These are phyloP conservation scores for Barnettozyma vustinii DNA, from an alignment of 805 yeast genomes.

Conservation along the genomic window DNA sequence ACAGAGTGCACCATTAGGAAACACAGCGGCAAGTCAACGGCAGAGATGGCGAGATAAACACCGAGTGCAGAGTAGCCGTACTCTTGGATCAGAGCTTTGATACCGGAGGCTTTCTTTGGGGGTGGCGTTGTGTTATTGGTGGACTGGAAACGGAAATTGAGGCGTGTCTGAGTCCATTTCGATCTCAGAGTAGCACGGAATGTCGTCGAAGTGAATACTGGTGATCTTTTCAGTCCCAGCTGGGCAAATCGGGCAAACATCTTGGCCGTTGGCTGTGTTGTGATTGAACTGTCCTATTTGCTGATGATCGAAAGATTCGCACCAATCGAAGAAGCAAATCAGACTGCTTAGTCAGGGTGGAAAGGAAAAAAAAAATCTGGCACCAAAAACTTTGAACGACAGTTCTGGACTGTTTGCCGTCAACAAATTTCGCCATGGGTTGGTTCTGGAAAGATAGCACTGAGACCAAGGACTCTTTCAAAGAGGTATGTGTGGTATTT, in stretches of 20 bases:
- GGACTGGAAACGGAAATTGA: constrained; percentile 5
- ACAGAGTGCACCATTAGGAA: constrained; percentile 76
- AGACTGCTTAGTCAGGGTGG: neutral
- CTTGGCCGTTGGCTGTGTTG: neutral
- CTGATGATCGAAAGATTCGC: neutral
- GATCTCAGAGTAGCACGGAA: constrained; percentile 5
- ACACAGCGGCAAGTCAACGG: constrained; percentile 78
- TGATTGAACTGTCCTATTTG: neutral
- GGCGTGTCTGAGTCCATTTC: constrained; percentile 7
- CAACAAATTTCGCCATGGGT: constrained; percentile 49
- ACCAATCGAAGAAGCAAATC: neutral
- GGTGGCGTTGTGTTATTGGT: constrained; percentile 12
- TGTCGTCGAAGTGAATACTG: neutral
- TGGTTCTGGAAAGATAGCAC: constrained; percentile 76
- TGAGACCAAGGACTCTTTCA: constrained; percentile 2
- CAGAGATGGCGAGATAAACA: constrained; percentile 69
- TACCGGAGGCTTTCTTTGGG: constrained; percentile 19
- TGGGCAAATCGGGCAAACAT: constrained; percentile 5
- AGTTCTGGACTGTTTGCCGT: neutral
- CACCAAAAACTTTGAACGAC: neutral
- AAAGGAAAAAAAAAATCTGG: neutral
- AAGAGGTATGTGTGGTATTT: neutral
- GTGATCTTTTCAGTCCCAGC: constrained; percentile 5
- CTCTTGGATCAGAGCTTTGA: constrained; percentile 65
- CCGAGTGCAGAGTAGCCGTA: constrained; percentile 92